Evolutionary conservation across 768 basidiomycete genomes (phyloP).

Genomic region (Lenzites betulinus): DNA sequence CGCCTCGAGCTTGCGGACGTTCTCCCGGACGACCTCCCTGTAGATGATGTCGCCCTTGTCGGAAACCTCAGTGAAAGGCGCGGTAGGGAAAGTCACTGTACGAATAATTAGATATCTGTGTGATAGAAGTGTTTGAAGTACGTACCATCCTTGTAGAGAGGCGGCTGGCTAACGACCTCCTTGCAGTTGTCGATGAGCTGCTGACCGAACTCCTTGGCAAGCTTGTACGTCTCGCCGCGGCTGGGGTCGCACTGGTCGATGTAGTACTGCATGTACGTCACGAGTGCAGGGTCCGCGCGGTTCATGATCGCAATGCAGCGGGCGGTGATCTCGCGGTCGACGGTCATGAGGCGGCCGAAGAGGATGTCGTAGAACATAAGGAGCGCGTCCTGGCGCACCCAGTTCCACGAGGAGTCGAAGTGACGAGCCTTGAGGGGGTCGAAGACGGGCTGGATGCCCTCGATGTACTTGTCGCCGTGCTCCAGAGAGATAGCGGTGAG

Average conservation of each 20-base stretch:
- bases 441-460: conserved; percentile 94
- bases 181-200: conserved; percentile 92
- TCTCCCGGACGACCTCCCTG: conserved; percentile 92
- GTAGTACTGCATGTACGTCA: conserved; percentile 95
- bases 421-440: conserved; percentile 95
- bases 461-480: conserved; percentile 91
- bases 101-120: background rate
- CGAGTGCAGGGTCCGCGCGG: conserved; percentile 89
- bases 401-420: conserved; percentile 99
- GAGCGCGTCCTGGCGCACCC: conserved; percentile 96
- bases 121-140: conserved; percentile 18
- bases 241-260: conserved; percentile 80
- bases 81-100: conserved; percentile 95
- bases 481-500: conserved; percentile 88
- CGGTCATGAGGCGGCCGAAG: conserved; percentile 89
- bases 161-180: conserved; percentile 80
- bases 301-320: conserved; percentile 98
- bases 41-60: conserved; percentile 94
- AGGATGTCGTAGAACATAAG: conserved; percentile 99
- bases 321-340: conserved; percentile 95
- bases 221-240: conserved; percentile 87
- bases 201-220: conserved; percentile 98
- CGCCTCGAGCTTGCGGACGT: conserved; percentile 95
- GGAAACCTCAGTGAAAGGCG: conserved; percentile 92
- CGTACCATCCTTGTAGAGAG: conserved; percentile 93